Evolutionary conservation across 2,329 filamentous ascomycete genomes (phyloP).

Genomic region (Rutstroemia sydowiana): DNA sequence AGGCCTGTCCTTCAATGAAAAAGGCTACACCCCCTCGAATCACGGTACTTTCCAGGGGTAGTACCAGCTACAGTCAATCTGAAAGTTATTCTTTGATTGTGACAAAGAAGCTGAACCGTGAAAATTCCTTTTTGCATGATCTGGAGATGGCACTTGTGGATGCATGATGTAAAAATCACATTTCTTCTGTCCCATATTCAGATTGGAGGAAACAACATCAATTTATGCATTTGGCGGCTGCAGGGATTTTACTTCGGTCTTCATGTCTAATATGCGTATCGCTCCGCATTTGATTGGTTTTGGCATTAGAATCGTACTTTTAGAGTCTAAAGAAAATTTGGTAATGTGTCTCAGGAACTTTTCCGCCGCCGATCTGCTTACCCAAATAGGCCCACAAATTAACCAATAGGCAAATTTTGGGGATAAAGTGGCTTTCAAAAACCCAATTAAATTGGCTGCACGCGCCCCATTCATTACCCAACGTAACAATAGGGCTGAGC

Average conservation of each 20-base stretch:
- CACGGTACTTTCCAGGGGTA: slow-evolving; percentile 1
- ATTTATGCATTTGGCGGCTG: no score
- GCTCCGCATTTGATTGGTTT: no score
- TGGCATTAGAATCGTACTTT: no score
- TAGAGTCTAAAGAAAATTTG: neutral
- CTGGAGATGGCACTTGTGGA: slow-evolving; percentile 1
- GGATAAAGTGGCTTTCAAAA: no score
- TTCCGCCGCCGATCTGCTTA: neutral
- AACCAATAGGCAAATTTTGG: neutral
- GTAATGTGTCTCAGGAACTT: neutral
- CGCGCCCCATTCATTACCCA: no score
- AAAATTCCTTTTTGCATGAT: slow-evolving; percentile 6
- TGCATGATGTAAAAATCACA: neutral
- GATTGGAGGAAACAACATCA: no score
- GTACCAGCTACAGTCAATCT: slow-evolving; percentile 4
- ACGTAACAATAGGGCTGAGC: no score
- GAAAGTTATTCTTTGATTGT: slow-evolving; percentile 4
- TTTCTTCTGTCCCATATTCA: slow-evolving; percentile 4
- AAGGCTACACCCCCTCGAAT: neutral
- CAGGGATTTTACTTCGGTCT: no score
- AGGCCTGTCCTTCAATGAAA: neutral
- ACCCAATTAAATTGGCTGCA: no score
- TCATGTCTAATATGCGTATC: no score
- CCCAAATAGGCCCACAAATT: neutral
- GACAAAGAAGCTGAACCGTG: neutral